Conservation (phyloP, 192 early-diverging fungal genomes). For the Phlyctochytrium bullatum region DNA sequence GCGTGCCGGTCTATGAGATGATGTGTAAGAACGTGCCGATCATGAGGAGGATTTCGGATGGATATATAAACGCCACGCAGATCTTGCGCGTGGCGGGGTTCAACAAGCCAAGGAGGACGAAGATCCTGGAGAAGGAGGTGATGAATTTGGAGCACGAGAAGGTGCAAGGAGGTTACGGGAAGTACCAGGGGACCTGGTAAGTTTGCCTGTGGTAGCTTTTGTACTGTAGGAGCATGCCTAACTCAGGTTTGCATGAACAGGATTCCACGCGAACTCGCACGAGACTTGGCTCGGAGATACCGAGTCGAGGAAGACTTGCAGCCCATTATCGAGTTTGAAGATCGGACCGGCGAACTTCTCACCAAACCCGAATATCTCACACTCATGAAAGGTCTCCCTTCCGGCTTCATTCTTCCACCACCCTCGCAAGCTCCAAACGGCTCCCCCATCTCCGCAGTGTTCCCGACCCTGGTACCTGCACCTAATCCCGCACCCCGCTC, state of each 20-base stretch:
- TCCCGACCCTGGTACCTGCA: neutral
- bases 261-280: conserved; percentile 19
- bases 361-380: conserved; percentile 9
- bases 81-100: conserved; percentile 88
- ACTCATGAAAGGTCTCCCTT: neutral
- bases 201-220: too few relatives aligned
- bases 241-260: neutral
- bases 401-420: too few relatives aligned
- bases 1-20: conserved; percentile 73
- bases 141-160: conserved; percentile 83
- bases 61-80: conserved; percentile 87
- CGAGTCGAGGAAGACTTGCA: conserved; percentile 29
- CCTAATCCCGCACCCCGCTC: neutral
- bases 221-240: too few relatives aligned
- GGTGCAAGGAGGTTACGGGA: conserved; percentile 93
- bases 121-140: conserved; percentile 86
- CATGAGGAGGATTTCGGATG: conserved; percentile 74
- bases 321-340: conserved; percentile 38
- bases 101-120: conserved; percentile 81
- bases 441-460: neutral
- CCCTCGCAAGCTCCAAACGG: too few relatives aligned
- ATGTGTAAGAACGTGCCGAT: conserved; percentile 66
- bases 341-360: conserved; percentile 13
- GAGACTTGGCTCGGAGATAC: conserved; percentile 26
- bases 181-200: conserved; percentile 90